phyloP scores from a whole-genome alignment of 2,329 filamentous ascomycete genomes.

The Penicillium sp. region DNA sequence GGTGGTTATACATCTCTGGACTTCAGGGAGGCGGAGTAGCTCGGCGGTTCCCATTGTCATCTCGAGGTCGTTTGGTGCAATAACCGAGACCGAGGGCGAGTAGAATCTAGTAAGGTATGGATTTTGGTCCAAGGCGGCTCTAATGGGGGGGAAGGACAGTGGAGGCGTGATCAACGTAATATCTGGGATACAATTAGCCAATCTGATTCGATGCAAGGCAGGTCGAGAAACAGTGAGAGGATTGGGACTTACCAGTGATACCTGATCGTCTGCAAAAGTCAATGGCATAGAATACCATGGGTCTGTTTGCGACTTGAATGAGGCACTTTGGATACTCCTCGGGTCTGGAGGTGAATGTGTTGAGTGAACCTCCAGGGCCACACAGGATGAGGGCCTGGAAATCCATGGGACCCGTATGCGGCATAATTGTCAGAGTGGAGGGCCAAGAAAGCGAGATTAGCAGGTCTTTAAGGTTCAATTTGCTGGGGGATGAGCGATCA shows the following conservation, averaged over 20 bases:
- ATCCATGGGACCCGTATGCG: conserved; percentile 35
- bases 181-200: background rate
- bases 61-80: conserved; percentile 73
- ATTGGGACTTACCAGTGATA: conserved; percentile 42
- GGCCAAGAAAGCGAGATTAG: too few relatives aligned
- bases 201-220: background rate
- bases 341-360: conserved; percentile 50
- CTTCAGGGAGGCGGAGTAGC: conserved; percentile 77
- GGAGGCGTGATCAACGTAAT: conserved; percentile 5
- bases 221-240: background rate
- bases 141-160: background rate
- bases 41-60: conserved; percentile 86
- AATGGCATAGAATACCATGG: conserved; percentile 51
- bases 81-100: conserved; percentile 56
- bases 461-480: background rate
- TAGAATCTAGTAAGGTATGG: conserved; percentile 1
- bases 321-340: conserved; percentile 50
- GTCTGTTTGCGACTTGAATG: conserved; percentile 49
- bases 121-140: background rate
- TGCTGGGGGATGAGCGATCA: background rate
- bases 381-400: conserved; percentile 52
- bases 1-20: conserved; percentile 69
- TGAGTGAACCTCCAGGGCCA: conserved; percentile 50
- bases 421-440: background rate
- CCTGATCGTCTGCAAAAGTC: conserved; percentile 51